A percentile compares a stretch with the other conserved stretches of the same genome.
phyloP scores from a whole-genome alignment of 2,329 filamentous ascomycete genomes.

The Clarireedia paspali region DNA sequence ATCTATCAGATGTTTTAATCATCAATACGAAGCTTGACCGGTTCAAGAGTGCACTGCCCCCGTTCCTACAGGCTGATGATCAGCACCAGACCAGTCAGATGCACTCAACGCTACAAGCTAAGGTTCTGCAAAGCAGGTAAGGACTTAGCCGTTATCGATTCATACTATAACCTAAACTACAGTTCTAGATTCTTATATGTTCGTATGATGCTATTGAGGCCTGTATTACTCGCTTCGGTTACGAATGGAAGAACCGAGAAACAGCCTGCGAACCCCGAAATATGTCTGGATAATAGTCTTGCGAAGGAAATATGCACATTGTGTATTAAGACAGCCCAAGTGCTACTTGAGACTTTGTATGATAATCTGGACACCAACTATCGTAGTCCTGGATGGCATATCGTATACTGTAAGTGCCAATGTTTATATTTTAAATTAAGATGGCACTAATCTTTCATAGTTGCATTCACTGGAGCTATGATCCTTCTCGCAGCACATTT shows the following conservation, averaged over 20 bases:
- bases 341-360: slow-evolving; percentile 9
- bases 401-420: slow-evolving; percentile 15
- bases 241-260: background rate
- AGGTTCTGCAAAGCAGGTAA: slow-evolving; percentile 14
- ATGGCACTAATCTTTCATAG: background rate
- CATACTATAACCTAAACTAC: background rate
- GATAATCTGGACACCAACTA: slow-evolving; percentile 8
- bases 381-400: slow-evolving; percentile 17
- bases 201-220: slow-evolving; percentile 1
- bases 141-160: background rate
- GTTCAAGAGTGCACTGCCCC: slow-evolving; percentile 10
- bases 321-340: slow-evolving; percentile 15
- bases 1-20: slow-evolving; percentile 9
- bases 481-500: slow-evolving; percentile 11
- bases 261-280: background rate
- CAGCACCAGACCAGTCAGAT: background rate
- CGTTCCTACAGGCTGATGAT: slow-evolving; percentile 7
- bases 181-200: background rate
- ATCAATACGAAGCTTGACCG: slow-evolving; percentile 15
- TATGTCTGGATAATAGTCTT: background rate
- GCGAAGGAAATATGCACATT: slow-evolving; percentile 9
- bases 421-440: background rate
- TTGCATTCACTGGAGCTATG: slow-evolving; percentile 14
- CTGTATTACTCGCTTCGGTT: background rate
- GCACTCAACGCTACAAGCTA: slow-evolving; percentile 11